A percentile compares a stretch with the other conserved stretches of the same genome.
Evolutionary conservation across 1,284 basidiomycete species (phyloP).

Genomic region (Cerioporus squamosus): DNA sequence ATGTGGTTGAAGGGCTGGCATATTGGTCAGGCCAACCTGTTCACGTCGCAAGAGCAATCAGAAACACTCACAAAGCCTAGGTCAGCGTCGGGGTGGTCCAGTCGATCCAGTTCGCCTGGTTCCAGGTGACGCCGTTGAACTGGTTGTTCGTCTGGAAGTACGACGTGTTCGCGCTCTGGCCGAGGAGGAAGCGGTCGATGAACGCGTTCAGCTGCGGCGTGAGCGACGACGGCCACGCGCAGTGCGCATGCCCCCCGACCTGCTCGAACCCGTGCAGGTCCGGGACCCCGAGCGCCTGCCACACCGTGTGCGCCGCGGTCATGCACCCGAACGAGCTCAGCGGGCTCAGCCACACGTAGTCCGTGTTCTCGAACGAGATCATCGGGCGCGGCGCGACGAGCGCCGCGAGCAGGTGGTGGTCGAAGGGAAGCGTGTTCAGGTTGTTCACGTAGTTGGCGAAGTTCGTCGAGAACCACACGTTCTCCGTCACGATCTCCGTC

Average conservation of each 20-base stretch:
- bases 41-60: too few species aligned
- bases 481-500: constrained; percentile 55
- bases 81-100: constrained; percentile 49
- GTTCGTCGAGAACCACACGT: constrained; percentile 56
- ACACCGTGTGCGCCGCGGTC: constrained; percentile 52
- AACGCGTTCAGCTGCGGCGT: constrained; percentile 50
- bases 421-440: constrained; percentile 49
- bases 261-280: constrained; percentile 54
- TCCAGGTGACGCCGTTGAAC: constrained; percentile 45
- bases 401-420: constrained; percentile 56
- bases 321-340: constrained; percentile 51
- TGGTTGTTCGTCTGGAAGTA: constrained; percentile 49
- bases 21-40: too few species aligned
- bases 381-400: constrained; percentile 56
- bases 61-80: not conserved
- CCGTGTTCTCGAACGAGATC: constrained; percentile 55
- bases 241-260: constrained; percentile 55
- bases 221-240: constrained; percentile 49
- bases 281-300: constrained; percentile 48
- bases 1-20: too few species aligned
- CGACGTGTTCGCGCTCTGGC: constrained; percentile 47
- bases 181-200: constrained; percentile 56
- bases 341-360: constrained; percentile 54
- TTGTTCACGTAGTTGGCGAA: constrained; percentile 50
- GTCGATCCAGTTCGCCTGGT: constrained; percentile 47